These are phyloP conservation scores for Tulasnella sp. DNA, from an alignment of 768 basidiomycete genomes.

Conservation along the genomic window DNA sequence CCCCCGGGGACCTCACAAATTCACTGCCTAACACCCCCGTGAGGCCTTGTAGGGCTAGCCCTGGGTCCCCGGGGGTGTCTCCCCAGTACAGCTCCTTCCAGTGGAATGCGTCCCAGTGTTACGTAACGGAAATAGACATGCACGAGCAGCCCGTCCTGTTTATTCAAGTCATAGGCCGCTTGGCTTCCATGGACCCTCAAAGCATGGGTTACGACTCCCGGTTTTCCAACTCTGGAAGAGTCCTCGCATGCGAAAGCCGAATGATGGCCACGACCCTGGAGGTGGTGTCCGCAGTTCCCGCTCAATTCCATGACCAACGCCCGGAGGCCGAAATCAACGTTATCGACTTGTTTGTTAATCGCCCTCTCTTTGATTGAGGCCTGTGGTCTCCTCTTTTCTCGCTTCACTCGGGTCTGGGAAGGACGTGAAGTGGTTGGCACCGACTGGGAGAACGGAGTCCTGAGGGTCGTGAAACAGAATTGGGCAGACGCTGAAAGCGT, in stretches of 20 bases:
- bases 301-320: not conserved
- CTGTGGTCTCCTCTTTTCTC: not conserved
- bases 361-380: not conserved
- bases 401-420: not conserved
- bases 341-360: not conserved
- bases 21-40: too few species aligned
- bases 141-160: not conserved
- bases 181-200: slow-evolving; percentile 10
- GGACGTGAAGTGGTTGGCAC: not conserved
- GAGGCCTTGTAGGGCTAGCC: too few species aligned
- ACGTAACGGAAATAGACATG: not conserved
- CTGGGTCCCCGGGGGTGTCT: too few species aligned
- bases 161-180: slow-evolving; percentile 10
- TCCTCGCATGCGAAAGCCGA: not conserved
- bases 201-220: slow-evolving; percentile 13
- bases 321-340: too few species aligned
- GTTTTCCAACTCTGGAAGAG: slow-evolving; percentile 18
- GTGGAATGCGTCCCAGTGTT: not conserved
- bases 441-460: not conserved
- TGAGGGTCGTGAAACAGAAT: not conserved
- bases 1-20: too few species aligned
- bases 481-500: not conserved
- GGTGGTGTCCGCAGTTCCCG: not conserved
- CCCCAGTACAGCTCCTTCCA: too few species aligned
- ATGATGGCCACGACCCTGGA: not conserved